phyloP scores from a whole-genome alignment of 352 stramenopile species.

The Peronospora tabacina region DNA sequence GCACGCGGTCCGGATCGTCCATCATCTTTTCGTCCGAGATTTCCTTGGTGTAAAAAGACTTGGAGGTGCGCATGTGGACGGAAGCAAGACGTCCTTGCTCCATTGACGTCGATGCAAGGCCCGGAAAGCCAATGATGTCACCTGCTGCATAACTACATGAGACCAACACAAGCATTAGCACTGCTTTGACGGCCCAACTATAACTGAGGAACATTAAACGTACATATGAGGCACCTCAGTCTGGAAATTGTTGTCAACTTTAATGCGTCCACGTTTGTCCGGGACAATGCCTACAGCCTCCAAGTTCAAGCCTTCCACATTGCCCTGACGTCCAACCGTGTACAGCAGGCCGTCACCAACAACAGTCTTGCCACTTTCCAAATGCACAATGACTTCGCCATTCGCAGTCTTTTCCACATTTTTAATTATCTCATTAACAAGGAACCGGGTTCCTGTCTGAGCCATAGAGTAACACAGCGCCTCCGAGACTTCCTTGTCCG shows the following conservation, averaged over 20 bases:
- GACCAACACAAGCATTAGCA: conserved; percentile 7
- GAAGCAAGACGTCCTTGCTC: conserved; percentile 84
- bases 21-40: conserved; percentile 36
- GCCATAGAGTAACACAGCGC: conserved; percentile 85
- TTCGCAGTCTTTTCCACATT: conserved; percentile 54
- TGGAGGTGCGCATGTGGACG: conserved; percentile 77
- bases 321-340: conserved; percentile 81
- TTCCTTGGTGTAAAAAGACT: conserved; percentile 55
- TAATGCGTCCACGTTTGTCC: conserved; percentile 77
- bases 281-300: conserved; percentile 63
- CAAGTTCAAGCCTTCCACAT: conserved; percentile 80
- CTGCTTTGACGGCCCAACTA: neutral
- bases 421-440: conserved; percentile 73
- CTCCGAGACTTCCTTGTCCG: conserved; percentile 82
- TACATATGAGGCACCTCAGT: conserved; percentile 84
- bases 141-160: conserved; percentile 75
- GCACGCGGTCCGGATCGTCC: conserved; percentile 57
- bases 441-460: conserved; percentile 81
- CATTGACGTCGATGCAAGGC: conserved; percentile 87
- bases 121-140: conserved; percentile 86
- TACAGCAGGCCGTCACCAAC: conserved; percentile 81
- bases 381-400: conserved; percentile 64
- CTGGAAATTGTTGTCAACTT: conserved; percentile 87
- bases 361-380: conserved; percentile 84
- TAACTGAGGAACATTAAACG: conserved; percentile 5